Base-by-base conservation (phyloP, 257 asterid species). In the Forsythia viridissima region DNA sequence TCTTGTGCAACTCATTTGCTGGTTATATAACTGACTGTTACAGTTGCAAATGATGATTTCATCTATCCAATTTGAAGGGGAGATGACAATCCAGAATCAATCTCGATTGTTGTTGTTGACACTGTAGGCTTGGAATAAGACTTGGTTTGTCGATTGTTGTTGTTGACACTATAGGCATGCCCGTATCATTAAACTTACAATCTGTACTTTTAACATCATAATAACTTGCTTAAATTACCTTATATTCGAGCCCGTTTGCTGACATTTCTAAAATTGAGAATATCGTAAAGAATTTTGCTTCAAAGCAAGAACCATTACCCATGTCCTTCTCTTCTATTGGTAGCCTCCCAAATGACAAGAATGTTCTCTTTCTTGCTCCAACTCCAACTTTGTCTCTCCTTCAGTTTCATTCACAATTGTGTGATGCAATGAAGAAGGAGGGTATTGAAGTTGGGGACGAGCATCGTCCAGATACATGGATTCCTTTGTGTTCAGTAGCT, bases 401-500 rank as follows among this genome's bases (percentile, higher is more conserved):
- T 57, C 97, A 92, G 38, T 92, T 94, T 70, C 98, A 94, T 46
- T 87, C 89, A 0, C 98, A 92, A 71, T 67, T 94, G 75, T 90
- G 88, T 77, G 98, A 94, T 76, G 92, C 93, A 12, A 84, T 92
- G 92, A 92, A 82, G 92, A 92, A 82, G 84, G 99, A 94, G 77
- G 94, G 96, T 3, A 42, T 94, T 65, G 99, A 94, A 69, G 80
- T 89, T 39, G 91, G 86, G 76, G 94, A 87, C 46, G 98, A 94
- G 41, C 83, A 85, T 73, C 91, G 92, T 21, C 96, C 97, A 6
- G 97, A 94, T 76, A 75, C 85, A 3, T 94, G 98, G 98, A 89
- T 92, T 81, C 97, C 98, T 69, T 84, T 88, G 78, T 94, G 98
- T 44, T 86, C 92, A 0, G 98, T 94, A 76, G 98, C 98, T 79